Evolutionary conservation across 2,329 filamentous ascomycete species (phyloP).

Genomic region (Phoma herbarum): DNA sequence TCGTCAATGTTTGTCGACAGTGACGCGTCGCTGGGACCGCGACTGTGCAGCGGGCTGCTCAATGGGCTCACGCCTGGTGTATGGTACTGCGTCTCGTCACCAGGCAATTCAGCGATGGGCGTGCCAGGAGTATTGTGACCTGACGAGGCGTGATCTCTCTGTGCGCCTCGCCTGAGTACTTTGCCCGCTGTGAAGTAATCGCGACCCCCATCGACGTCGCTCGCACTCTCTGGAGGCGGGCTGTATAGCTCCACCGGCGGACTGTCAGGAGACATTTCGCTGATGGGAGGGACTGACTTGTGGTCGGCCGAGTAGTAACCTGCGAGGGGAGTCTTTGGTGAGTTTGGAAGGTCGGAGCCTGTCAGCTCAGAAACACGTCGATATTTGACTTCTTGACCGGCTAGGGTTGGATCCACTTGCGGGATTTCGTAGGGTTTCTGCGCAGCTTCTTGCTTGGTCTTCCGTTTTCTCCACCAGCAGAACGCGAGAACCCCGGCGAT

Average conservation of each 20-base stretch:
- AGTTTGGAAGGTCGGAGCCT: slow-evolving; percentile 40
- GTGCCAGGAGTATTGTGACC: slow-evolving; percentile 38
- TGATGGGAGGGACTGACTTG: slow-evolving; percentile 44
- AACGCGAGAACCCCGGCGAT: slow-evolving; percentile 38
- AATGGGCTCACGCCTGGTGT: slow-evolving; percentile 24
- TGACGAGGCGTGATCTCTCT: slow-evolving; percentile 36
- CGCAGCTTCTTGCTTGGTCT: slow-evolving; percentile 17
- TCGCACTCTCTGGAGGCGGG: slow-evolving; percentile 33
- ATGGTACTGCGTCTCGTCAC: slow-evolving; percentile 38
- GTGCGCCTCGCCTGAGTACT: slow-evolving; percentile 33
- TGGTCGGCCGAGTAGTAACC: slow-evolving; percentile 40
- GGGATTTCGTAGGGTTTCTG: slow-evolving; percentile 21
- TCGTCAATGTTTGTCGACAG: slow-evolving; percentile 43
- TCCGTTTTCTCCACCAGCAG: slow-evolving; percentile 40
- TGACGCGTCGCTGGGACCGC: slow-evolving; percentile 40
- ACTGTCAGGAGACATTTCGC: slow-evolving; percentile 46
- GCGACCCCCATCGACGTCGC: slow-evolving; percentile 16
- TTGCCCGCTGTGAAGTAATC: slow-evolving; percentile 43
- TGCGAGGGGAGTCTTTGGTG: slow-evolving; percentile 34
- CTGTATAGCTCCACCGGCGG: slow-evolving; percentile 47
- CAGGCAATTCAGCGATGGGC: slow-evolving; percentile 44
- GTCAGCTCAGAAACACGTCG: slow-evolving; percentile 47
- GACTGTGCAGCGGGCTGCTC: slow-evolving; percentile 27
- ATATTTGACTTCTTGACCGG: slow-evolving; percentile 42
- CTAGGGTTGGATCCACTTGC: slow-evolving; percentile 43